Conservation (phyloP, 305 asterid genomes). For the Coffea humblotiana region DNA sequence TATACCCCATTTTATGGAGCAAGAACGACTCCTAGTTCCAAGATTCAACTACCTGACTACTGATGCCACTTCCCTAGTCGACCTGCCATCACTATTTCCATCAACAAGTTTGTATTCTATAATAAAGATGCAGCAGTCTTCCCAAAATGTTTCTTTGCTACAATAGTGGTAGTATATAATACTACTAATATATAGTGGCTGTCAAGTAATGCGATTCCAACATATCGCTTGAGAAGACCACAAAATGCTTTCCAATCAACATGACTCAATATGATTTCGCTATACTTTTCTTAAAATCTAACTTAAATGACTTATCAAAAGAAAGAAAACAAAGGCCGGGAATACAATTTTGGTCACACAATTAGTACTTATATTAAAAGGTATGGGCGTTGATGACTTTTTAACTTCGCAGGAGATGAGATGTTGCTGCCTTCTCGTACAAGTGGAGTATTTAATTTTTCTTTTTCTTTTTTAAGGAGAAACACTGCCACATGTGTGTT, state of each 20-base stretch:
- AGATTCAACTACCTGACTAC: slow-evolving; percentile 11
- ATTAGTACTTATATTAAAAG: background rate
- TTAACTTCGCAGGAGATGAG: background rate
- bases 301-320: background rate
- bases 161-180: too few species aligned
- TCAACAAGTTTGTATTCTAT: background rate
- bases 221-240: background rate
- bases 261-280: too few species aligned
- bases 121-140: background rate
- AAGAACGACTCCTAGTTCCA: slow-evolving; percentile 10
- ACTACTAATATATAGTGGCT: background rate
- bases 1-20: slow-evolving; percentile 13
- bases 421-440: background rate
- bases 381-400: background rate
- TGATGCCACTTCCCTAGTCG: background rate
- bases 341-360: background rate
- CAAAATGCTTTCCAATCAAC: background rate
- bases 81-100: background rate
- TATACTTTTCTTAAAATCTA: background rate
- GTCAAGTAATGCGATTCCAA: background rate
- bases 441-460: background rate
- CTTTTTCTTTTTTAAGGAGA: background rate
- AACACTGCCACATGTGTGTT: slow-evolving; percentile 18
- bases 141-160: background rate
- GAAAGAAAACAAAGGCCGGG: background rate